A percentile compares a stretch with the other conserved stretches of the same genome.
Evolutionary conservation across 129 eudicot genomes (phyloP).

Genomic region (Gnaphalium uliginosum): DNA sequence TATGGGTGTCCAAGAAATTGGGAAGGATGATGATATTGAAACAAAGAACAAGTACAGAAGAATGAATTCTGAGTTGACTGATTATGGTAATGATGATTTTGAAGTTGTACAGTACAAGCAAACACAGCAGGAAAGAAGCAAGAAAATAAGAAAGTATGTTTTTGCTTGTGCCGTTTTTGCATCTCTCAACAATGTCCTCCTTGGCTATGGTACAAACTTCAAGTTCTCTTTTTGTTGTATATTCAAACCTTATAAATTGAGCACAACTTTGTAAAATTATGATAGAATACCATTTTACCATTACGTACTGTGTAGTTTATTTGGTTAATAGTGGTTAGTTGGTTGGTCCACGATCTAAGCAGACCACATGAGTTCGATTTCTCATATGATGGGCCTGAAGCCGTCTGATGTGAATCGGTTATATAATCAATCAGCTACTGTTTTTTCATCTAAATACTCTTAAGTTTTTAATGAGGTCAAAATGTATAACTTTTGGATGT

Average conservation of each 20-base stretch:
- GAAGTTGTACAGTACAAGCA: slow-evolving; percentile 38
- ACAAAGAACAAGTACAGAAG: slow-evolving; percentile 56
- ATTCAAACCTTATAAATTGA: background rate
- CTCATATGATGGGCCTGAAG: too few relatives aligned
- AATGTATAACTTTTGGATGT: background rate
- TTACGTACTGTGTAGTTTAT: too few relatives aligned
- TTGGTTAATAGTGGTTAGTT: too few relatives aligned
- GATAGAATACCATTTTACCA: too few relatives aligned
- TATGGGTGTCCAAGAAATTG: slow-evolving; percentile 44
- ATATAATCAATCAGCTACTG: too few relatives aligned
- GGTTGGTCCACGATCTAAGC: too few relatives aligned
- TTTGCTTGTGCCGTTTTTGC: slow-evolving; percentile 80
- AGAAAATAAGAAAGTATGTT: slow-evolving; percentile 56
- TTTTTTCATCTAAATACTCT: background rate
- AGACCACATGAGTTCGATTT: too few relatives aligned
- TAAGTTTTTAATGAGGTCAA: background rate
- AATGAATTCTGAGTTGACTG: slow-evolving; percentile 52
- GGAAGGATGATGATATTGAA: slow-evolving; percentile 41
- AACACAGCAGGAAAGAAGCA: slow-evolving; percentile 34
- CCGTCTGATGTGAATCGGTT: too few relatives aligned
- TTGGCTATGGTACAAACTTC: slow-evolving; percentile 60
- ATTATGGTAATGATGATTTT: slow-evolving; percentile 35
- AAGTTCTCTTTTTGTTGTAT: background rate
- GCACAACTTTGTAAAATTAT: too few relatives aligned
- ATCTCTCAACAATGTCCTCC: slow-evolving; percentile 74